phyloP scores from a whole-genome alignment of 1,284 basidiomycete species.

The Ceratorhiza oryzae-sativae region DNA sequence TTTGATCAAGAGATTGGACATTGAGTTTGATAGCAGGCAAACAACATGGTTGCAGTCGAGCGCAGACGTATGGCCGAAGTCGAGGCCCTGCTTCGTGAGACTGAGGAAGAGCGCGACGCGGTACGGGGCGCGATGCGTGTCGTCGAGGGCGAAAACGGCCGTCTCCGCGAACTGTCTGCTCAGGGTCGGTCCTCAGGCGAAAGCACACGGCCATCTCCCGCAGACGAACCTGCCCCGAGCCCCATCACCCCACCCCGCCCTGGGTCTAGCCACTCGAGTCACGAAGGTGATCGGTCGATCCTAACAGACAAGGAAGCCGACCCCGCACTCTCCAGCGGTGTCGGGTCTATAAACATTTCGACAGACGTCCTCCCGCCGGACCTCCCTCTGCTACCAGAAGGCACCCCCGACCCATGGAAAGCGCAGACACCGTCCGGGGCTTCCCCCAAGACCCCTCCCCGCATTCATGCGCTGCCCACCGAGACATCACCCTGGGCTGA shows the following conservation, averaged over 20 bases:
- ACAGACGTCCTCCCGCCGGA: neutral
- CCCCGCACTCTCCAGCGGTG: neutral
- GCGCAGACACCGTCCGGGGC: neutral
- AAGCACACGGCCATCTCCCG: neutral
- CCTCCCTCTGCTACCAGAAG: neutral
- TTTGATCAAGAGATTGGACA: neutral
- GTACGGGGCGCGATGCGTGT: slow-evolving; percentile 74
- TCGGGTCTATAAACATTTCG: neutral
- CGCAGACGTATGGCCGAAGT: slow-evolving; percentile 76
- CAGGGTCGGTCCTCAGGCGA: neutral
- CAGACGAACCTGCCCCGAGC: neutral
- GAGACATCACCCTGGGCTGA: slow-evolving; percentile 36
- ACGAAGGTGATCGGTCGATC: slow-evolving; percentile 4
- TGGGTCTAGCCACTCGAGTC: slow-evolving; percentile 1
- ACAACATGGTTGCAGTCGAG: slow-evolving; percentile 90
- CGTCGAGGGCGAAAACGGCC: slow-evolving; percentile 55
- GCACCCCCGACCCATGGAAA: slow-evolving; percentile 30
- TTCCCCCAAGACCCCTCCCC: slow-evolving; percentile 19
- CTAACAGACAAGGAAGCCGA: neutral
- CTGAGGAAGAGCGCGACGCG: slow-evolving; percentile 74
- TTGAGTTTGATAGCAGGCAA: slow-evolving; percentile 61
- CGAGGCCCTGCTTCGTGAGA: slow-evolving; percentile 76
- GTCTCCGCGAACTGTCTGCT: slow-evolving; percentile 17
- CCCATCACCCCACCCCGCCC: neutral
- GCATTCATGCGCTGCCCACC: slow-evolving; percentile 21